A percentile compares a stretch with the other conserved stretches of the same genome.
Conservation (phyloP, 345 rosid species). For the Brassica cretica region DNA sequence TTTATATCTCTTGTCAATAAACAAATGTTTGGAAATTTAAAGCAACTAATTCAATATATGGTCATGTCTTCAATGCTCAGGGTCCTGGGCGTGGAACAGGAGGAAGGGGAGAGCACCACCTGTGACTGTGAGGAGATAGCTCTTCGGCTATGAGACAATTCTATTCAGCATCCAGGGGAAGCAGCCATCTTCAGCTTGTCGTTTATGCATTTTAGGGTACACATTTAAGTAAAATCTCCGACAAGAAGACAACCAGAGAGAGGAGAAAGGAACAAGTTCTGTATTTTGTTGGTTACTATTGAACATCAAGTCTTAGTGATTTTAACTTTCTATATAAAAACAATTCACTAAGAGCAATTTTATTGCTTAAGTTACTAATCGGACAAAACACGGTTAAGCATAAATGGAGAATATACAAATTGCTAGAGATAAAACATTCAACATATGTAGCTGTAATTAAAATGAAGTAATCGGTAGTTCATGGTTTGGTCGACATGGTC, state of each 20-base stretch:
- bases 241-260: neutral
- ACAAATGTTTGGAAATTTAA: too few relatives aligned
- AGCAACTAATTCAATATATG: too few relatives aligned
- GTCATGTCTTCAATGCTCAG: too few relatives aligned
- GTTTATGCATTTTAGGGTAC: neutral
- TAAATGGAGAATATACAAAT: neutral
- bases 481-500: neutral
- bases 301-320: neutral
- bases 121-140: too few relatives aligned
- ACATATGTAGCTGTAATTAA: neutral
- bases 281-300: neutral
- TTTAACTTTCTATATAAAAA: neutral
- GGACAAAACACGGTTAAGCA: neutral
- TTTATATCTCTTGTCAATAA: too few relatives aligned
- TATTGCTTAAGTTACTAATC: neutral
- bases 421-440: neutral
- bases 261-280: neutral
- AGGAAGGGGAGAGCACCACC: too few relatives aligned
- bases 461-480: neutral
- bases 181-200: conserved; percentile 4
- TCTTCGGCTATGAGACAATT: neutral
- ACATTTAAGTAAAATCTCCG: neutral
- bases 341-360: neutral
- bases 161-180: conserved; percentile 3
- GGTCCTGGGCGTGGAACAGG: too few relatives aligned